phyloP scores from a whole-genome alignment of 257 asterid genomes.

The Salvia splendens region DNA sequence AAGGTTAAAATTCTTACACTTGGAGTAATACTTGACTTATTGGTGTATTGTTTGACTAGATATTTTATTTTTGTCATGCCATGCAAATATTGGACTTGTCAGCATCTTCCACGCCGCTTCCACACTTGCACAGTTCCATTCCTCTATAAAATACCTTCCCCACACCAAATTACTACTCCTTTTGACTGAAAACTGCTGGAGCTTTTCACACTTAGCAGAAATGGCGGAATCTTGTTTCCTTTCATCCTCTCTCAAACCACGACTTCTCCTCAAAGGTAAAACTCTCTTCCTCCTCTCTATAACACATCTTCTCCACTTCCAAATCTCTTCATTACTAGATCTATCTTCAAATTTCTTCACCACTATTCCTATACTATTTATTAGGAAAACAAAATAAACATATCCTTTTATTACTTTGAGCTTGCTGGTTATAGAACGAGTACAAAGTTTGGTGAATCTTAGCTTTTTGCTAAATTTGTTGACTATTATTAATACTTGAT shows the following conservation, averaged over 20 bases:
- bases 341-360: background rate
- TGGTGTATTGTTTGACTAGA: too few relatives aligned
- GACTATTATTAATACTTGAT: background rate
- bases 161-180: background rate
- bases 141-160: background rate
- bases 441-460: background rate
- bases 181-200: background rate
- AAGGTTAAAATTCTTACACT: too few relatives aligned
- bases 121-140: background rate
- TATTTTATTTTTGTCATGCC: too few relatives aligned
- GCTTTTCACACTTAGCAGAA: background rate
- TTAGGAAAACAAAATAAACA: too few relatives aligned
- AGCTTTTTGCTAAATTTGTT: too few relatives aligned
- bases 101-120: too few relatives aligned
- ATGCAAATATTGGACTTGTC: too few relatives aligned
- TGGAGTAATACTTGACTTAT: too few relatives aligned
- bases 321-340: background rate
- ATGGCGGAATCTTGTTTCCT: conserved; percentile 43
- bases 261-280: conserved; percentile 29
- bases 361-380: background rate
- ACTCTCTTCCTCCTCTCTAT: background rate
- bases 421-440: background rate
- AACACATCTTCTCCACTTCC: background rate
- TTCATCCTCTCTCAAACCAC: conserved; percentile 32
- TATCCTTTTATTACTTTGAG: too few relatives aligned